Base-by-base conservation (phyloP, 2,329 filamentous ascomycete species). In the Penicillium capsulatum region DNA sequence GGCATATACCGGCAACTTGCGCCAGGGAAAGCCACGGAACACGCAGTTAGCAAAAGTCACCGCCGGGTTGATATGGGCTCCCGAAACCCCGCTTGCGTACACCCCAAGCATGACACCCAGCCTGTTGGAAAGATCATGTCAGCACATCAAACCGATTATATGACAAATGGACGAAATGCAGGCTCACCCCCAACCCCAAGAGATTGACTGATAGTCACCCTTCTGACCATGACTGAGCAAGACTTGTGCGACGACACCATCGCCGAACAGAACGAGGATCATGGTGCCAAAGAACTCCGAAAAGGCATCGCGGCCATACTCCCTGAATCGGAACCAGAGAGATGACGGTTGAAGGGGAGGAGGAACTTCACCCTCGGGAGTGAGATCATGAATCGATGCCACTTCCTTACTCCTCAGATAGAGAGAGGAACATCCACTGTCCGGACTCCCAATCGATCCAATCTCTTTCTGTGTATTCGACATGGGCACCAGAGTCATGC, bases 201-300 rank as follows among this genome's bases (percentile, higher is more conserved):
- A 67, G 29, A 76, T 75, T 3, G 72, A 75, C 48, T 76, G 72
- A 50, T 75, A 76, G 42, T 67, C 58, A 7, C 69, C 68, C 40
- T 67, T 69, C 36, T 61, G 45, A n/a, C 51, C 57, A 29, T 58
- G 48, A 42, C 77, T 81, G 9, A 86, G 70, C 0, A 79, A 66
- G 0, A 84, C 81, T 59, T 86, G 83, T 3, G 83, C 83, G 14
- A 86, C 79, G 38, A 79, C 78, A n/a, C 80, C 82, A 45, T 86
- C 77, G 3, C 83, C 83, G 52, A 86, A 86, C 28, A 86, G 64
- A 42, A 86, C 69, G 46, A 86, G 62, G 38, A 83, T 73, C 67
- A 86, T 80, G 9, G 78, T 81, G 6, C 81, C 81, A 34, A 82
- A 74, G 63, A 85, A 84, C 50, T 86, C 81, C 1, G 79, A 77